phyloP scores from a whole-genome alignment of 2,329 filamentous ascomycete species.

The Capronia coronata region DNA sequence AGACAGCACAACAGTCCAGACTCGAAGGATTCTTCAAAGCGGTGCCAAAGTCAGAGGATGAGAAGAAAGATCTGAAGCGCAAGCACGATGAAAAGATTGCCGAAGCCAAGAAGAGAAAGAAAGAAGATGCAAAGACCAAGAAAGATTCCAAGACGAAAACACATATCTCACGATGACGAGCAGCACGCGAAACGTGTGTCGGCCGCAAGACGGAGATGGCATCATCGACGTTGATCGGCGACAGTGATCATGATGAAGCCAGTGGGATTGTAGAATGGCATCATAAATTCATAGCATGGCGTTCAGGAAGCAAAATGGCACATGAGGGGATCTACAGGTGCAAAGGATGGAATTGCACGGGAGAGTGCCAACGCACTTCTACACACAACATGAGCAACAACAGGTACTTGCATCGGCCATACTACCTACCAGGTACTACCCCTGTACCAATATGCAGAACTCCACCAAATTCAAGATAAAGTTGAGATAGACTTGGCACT shows the following conservation, averaged over 20 bases:
- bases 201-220: background rate
- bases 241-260: background rate
- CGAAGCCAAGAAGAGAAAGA: constrained; percentile 90
- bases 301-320: constrained; percentile 7
- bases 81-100: constrained; percentile 90
- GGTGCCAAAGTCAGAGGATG: constrained; percentile 75
- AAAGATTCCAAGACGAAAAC: constrained; percentile 84
- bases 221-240: too few relatives aligned
- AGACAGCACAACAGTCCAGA: constrained; percentile 81
- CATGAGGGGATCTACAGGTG: too few relatives aligned
- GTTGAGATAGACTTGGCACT: constrained; percentile 20
- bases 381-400: background rate
- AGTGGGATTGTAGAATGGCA: background rate
- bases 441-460: too few relatives aligned
- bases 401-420: too few relatives aligned
- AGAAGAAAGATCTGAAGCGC: constrained; percentile 79
- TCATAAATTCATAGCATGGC: constrained; percentile 13
- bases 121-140: constrained; percentile 93
- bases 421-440: too few relatives aligned
- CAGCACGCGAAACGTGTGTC: background rate
- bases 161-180: constrained; percentile 50
- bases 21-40: constrained; percentile 97
- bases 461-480: background rate
- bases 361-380: background rate
- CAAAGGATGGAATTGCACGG: too few relatives aligned